A percentile compares a stretch with the other conserved stretches of the same genome.
Conservation (phyloP, 192 early-diverging fungal genomes). For the Entomortierella chlamydospora region DNA sequence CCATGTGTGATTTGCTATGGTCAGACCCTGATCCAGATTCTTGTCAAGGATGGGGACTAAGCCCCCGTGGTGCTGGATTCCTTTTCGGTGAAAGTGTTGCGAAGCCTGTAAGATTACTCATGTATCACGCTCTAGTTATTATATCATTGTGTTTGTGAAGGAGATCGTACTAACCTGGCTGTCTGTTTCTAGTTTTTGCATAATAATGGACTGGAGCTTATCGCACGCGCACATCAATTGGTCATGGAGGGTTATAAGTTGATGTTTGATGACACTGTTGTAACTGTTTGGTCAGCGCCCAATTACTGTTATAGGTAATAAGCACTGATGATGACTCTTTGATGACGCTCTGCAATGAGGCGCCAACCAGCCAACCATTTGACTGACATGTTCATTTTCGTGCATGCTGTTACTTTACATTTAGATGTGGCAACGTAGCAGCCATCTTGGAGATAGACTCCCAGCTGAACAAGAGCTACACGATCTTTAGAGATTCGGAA, state of each 20-base stretch:
- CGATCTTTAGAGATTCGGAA: slow-evolving; percentile 74
- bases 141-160: too few species aligned
- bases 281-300: slow-evolving; percentile 99
- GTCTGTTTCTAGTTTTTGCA: slow-evolving; percentile 81
- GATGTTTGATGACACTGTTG: slow-evolving; percentile 96
- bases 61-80: slow-evolving; percentile 97
- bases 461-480: slow-evolving; percentile 87
- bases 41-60: slow-evolving; percentile 88
- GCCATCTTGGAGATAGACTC: slow-evolving; percentile 96
- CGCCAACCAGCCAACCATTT: background rate
- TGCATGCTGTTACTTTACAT: too few species aligned
- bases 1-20: slow-evolving; percentile 98
- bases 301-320: slow-evolving; percentile 96
- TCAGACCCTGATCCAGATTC: slow-evolving; percentile 89
- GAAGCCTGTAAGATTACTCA: slow-evolving; percentile 64
- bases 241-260: slow-evolving; percentile 98
- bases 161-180: too few species aligned
- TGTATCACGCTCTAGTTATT: too few species aligned
- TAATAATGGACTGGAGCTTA: slow-evolving; percentile 86
- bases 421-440: slow-evolving; percentile 95
- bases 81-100: slow-evolving; percentile 96
- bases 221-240: slow-evolving; percentile 96
- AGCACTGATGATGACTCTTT: background rate
- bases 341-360: too few species aligned
- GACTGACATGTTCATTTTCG: background rate